phyloP scores from a whole-genome alignment of 495 filamentous ascomycete species.

The Penicillium egyptiacum region DNA sequence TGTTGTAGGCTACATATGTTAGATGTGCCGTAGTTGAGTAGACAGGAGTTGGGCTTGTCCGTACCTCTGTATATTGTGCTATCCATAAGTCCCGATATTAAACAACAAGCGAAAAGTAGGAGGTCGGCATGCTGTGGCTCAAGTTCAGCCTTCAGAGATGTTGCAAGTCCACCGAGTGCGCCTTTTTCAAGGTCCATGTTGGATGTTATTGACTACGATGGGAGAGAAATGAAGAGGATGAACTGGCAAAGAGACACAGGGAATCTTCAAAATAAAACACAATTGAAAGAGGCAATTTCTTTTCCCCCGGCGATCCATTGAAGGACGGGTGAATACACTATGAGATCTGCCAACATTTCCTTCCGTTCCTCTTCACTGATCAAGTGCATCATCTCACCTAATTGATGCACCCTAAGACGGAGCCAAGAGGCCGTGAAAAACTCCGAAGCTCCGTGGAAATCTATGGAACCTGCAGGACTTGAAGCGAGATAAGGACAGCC shows the following conservation, averaged over 20 bases:
- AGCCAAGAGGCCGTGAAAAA: background rate
- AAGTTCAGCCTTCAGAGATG: conserved; percentile 35
- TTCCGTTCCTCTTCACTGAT: background rate
- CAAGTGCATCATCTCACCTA: conserved; percentile 4
- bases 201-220: background rate
- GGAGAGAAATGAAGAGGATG: background rate
- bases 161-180: conserved; percentile 7
- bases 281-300: background rate
- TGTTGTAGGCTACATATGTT: conserved; percentile 46
- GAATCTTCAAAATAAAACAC: background rate
- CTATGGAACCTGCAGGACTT: background rate
- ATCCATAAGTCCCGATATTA: conserved; percentile 51
- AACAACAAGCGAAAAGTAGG: conserved; percentile 49
- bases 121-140: conserved; percentile 40
- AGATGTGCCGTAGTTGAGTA: background rate
- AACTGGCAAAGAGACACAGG: background rate
- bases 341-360: background rate
- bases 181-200: conserved; percentile 13
- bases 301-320: background rate
- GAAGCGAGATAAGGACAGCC: background rate
- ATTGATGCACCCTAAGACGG: conserved; percentile 10
- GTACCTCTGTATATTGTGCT: conserved; percentile 51
- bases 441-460: conserved; percentile 1
- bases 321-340: conserved; percentile 1
- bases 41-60: background rate